phyloP scores from a whole-genome alignment of 441 rosid genomes.

The Aquilaria agallochum region DNA sequence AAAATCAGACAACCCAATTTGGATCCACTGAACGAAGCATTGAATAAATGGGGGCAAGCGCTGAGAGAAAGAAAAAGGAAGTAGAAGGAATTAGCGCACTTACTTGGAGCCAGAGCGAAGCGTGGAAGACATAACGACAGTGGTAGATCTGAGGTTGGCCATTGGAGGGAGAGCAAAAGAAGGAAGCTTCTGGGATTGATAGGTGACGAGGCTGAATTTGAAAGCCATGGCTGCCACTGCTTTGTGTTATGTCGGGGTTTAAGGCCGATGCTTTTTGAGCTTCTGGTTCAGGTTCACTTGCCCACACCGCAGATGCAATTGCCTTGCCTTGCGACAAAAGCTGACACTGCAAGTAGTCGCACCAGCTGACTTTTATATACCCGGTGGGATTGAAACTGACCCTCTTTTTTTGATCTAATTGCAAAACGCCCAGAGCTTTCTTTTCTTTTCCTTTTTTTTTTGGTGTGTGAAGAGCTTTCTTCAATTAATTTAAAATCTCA shows the following conservation, averaged over 20 bases:
- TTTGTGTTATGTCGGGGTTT: not conserved
- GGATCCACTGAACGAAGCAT: constrained; percentile 9
- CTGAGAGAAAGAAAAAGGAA: constrained; percentile 23
- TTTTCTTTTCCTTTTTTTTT: too few relatives aligned
- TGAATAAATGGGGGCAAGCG: constrained; percentile 46
- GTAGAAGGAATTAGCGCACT: constrained; percentile 18
- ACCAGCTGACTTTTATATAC: too few relatives aligned
- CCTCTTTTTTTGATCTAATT: too few relatives aligned
- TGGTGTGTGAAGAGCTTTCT: too few relatives aligned
- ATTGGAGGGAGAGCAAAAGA: constrained; percentile 51
- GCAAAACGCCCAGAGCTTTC: too few relatives aligned
- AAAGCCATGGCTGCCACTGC: constrained; percentile 49
- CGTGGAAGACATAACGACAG: constrained; percentile 57
- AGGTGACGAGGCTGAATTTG: constrained; percentile 47
- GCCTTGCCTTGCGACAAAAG: too few relatives aligned
- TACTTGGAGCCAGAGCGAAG: constrained; percentile 58
- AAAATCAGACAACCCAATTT: constrained; percentile 9
- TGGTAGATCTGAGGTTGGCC: constrained; percentile 68
- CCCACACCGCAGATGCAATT: constrained; percentile 31
- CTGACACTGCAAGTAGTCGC: too few relatives aligned
- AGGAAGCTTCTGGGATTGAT: constrained; percentile 46
- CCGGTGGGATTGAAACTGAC: too few relatives aligned
- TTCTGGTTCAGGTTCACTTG: constrained; percentile 22
- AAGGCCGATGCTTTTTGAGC: not conserved
- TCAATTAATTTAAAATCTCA: too few relatives aligned